phyloP scores from a whole-genome alignment of 768 basidiomycete species.

The Scleroderma bovista region DNA sequence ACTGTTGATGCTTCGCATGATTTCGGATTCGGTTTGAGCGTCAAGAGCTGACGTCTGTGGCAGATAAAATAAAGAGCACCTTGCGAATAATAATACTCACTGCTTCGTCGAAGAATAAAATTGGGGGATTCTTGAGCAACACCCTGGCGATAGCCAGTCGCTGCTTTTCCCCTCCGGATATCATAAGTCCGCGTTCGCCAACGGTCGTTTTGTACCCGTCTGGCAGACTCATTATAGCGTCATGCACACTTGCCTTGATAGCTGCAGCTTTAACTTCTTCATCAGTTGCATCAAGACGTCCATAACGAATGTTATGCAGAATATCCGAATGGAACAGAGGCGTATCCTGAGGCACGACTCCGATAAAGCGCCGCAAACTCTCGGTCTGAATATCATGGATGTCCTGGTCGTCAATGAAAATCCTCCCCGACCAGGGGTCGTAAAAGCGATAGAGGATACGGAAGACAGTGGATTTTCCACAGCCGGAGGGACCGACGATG shows the following conservation, averaged over 20 bases:
- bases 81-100: constrained; percentile 40
- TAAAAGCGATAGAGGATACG: constrained; percentile 94
- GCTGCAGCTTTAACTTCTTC: constrained; percentile 85
- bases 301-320: constrained; percentile 94
- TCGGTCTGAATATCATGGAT: constrained; percentile 66
- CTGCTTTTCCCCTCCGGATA: constrained; percentile 98
- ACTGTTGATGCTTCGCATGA: constrained; percentile 90
- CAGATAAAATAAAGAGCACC: constrained; percentile 1
- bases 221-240: constrained; percentile 73
- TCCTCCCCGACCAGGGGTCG: constrained; percentile 73
- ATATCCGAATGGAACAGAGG: constrained; percentile 96
- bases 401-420: constrained; percentile 85
- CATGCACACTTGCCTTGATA: constrained; percentile 80
- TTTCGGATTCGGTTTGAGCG: constrained; percentile 87
- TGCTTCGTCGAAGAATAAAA: constrained; percentile 97
- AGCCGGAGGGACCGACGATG: constrained; percentile 94
- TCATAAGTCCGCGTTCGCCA: constrained; percentile 96
- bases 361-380: constrained; percentile 69
- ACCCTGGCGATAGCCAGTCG: constrained; percentile 90
- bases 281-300: constrained; percentile 79
- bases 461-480: constrained; percentile 96
- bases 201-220: constrained; percentile 88
- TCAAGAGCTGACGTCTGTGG: constrained; percentile 90
- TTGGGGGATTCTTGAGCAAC: constrained; percentile 89
- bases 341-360: constrained; percentile 97